These are phyloP conservation scores for Metschnikowia picachoensis DNA, from an alignment of 805 yeast genomes.

Conservation along the genomic window DNA sequence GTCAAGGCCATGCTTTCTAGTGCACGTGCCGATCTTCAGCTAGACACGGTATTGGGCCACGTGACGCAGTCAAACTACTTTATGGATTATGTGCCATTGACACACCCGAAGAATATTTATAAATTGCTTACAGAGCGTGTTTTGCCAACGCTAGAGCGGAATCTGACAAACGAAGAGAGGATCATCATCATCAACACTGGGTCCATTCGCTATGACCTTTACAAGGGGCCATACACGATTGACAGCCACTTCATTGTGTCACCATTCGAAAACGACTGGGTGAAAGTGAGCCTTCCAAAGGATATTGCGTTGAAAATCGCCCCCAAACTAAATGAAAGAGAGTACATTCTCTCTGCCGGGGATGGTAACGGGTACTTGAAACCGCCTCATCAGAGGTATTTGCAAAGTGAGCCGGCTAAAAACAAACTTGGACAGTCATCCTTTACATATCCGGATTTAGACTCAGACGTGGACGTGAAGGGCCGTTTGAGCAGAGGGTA, in stretches of 20 bases:
- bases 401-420: not conserved
- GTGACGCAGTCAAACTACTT: conserved; percentile 61
- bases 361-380: conserved; percentile 1
- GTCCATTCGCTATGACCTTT: conserved; percentile 79
- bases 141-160: conserved; percentile 43
- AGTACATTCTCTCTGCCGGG: conserved; percentile 32
- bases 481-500: conserved; percentile 57
- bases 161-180: conserved; percentile 21
- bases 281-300: conserved; percentile 56
- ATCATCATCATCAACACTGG: conserved; percentile 79
- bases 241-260: conserved; percentile 81
- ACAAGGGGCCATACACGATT: conserved; percentile 75
- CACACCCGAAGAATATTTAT: conserved; percentile 48
- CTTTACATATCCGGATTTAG: conserved; percentile 5
- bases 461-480: not conserved
- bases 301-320: conserved; percentile 52
- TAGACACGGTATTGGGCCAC: conserved; percentile 57
- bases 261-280: conserved; percentile 84
- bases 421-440: not conserved
- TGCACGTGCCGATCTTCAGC: conserved; percentile 45
- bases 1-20: conserved; percentile 43
- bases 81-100: conserved; percentile 61
- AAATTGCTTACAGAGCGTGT: conserved; percentile 55
- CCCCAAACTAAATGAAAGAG: conserved; percentile 52
- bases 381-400: conserved; percentile 15